Base-by-base conservation (phyloP, 2,329 filamentous ascomycete genomes). In the Gliomastix tumulicola region DNA sequence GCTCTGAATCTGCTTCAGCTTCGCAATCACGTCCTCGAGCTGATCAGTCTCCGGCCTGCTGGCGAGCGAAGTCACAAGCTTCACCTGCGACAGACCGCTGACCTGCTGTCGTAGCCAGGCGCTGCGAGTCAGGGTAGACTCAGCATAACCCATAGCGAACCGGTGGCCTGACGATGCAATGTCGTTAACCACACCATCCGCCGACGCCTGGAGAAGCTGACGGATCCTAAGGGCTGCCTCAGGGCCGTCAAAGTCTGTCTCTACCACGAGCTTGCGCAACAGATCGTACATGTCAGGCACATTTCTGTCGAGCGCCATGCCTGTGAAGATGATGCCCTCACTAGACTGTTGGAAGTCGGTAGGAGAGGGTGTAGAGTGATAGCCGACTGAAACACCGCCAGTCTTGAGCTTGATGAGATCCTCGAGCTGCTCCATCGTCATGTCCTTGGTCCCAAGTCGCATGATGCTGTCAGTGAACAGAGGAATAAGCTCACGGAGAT, bases 341-440 rank as follows among this genome's bases (percentile, higher is more conserved):
- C 76, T 79, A 8, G 81, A 84, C 19, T 74, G 67, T 21, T 74
- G 71, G 37, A 86, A 78, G 45, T 90, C 77, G 2, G 72, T 73
- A 1, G 90, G 87, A 3, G 81, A 88, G 0, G 89, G 77, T 1
- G 83, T 80, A n/a, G 83, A 77, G 60, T 94, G 85, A 48, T 95
- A 89, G 2, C 84, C 81, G 13, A 94, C 80, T 4, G 82, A 85
- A 25, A 98, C 76, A 9, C 92, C 92, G 16, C 92, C 92, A 2
- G 92, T 97, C 65, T 94, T 94, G 21, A 97, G 73, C 59, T 97
- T 97, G 58, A 98, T 96, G 38, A 89, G 63, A 53, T 97, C 92
- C 59, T 98, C 92, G 35, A 97, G 76, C 57, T 96, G 82, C 57
- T 96, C 92, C 84, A 95, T 96, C 0, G 81, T 80, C 71, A 85